Evolutionary conservation across 2,329 filamentous ascomycete genomes (phyloP), one percentile per base, ranked within the genome.

Genomic region (Xylariaceae sp.): DNA sequence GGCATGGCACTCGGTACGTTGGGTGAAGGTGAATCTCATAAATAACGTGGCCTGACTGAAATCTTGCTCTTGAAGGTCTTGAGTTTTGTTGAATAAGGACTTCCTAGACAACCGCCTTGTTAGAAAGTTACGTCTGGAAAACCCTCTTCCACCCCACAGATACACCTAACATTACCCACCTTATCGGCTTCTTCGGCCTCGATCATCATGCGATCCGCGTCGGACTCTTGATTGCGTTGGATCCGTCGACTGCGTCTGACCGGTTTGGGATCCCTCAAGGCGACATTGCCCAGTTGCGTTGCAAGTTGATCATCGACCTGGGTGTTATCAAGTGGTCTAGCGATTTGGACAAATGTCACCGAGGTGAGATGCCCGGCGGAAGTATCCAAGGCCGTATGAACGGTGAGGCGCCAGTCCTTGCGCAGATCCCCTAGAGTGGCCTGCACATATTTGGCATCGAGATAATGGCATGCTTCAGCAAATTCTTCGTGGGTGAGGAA

Each of bases 11-110:
- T 45, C 74, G 74, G 63, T 89, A 90, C 40, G 81, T 85, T 39
- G 81, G 77, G 52, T 88, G 86, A 44, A 85, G 70, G 54, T 86
- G 73, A 52, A 89, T 78, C 60, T 88, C 81, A 64, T 88, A 89
- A 44, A 74, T 71, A 50, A 85, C 76, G 52, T 70, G 66, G 39
- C 66, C 65, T 46, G 59, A 58, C 43, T 62, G 63, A 41, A 50
- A 52, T 19, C 53, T 38, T 14, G 34, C 27, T 31, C 41, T 42
- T 29, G 41, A 52, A 35, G 34, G 19, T 31, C 39, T 42, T 24
- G 41, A 52, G 35, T 52, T 64, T 19, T 38, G 34, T 15, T 38
- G 46, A 19, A 55, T 44, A 23, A 74, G 50, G 30, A 60, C 64
- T 29, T 67, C 67, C 70, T 76, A 41, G 26, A 36, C 9, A 12